These are phyloP conservation scores for Euphorbia schlechtendalii DNA, from an alignment of 441 rosid genomes.

Conservation along the genomic window DNA sequence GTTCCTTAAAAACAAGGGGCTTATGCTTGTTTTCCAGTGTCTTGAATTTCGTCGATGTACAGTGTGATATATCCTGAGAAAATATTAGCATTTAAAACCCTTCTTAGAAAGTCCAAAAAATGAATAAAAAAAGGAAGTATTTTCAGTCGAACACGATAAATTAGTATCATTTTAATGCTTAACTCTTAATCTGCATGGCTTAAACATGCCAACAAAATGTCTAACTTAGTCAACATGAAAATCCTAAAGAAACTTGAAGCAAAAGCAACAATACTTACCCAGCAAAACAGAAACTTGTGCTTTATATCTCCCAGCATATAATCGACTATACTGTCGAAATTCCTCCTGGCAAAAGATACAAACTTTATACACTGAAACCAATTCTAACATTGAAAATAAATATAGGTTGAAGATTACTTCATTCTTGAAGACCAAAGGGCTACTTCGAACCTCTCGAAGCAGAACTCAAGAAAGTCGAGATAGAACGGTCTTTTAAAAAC, in stretches of 20 bases:
- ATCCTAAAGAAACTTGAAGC: too few relatives aligned
- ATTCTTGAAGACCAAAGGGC: conserved; percentile 83
- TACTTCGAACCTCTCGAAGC: conserved; percentile 80
- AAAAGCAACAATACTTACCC: conserved; percentile 49
- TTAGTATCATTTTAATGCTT: background rate
- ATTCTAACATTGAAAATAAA: background rate
- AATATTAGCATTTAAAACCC: background rate
- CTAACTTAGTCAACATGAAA: background rate
- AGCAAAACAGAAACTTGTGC: conserved; percentile 66
- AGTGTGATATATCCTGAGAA: conserved; percentile 60
- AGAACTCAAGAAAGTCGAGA: conserved; percentile 61
- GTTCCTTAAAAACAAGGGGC: conserved; percentile 63
- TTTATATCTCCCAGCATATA: conserved; percentile 66
- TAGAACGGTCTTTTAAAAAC: conserved; percentile 73
- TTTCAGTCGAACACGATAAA: background rate
- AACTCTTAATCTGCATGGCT: background rate
- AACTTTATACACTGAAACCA: background rate
- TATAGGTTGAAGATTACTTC: conserved; percentile 32
- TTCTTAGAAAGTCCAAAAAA: too few relatives aligned
- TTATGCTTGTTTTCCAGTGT: conserved; percentile 66
- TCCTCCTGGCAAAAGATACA: conserved; percentile 39
- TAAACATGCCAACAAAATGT: background rate
- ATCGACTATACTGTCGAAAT: conserved; percentile 46
- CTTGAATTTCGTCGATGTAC: conserved; percentile 43
- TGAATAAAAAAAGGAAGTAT: too few relatives aligned